Percentiles rank a stretch among this genome's conserved stretches.
These are phyloP conservation scores for Seiridium cupressi DNA, from an alignment of 2,329 filamentous ascomycete species.

Conservation along the genomic window DNA sequence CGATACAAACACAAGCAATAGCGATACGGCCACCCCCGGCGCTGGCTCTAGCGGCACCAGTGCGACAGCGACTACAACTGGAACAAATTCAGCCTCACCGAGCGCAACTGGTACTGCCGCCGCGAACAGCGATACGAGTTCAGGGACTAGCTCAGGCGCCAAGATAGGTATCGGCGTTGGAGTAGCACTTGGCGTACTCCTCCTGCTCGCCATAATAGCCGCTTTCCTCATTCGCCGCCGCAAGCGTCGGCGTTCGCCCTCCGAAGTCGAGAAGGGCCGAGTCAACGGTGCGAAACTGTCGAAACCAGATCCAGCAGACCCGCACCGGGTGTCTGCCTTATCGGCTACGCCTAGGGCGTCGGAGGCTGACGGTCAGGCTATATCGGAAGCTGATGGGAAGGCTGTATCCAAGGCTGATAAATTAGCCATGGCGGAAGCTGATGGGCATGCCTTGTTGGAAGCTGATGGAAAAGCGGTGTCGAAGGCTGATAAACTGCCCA, in stretches of 20 bases:
- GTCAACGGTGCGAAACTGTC: not conserved
- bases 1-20: not conserved
- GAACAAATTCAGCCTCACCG: not conserved
- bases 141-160: constrained; percentile 1
- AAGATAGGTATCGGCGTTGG: constrained; percentile 13
- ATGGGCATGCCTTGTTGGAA: not conserved
- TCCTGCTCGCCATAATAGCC: constrained; percentile 5
- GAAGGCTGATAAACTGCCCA: not conserved
- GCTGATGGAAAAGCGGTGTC: not conserved
- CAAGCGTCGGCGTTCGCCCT: not conserved
- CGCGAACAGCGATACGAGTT: not conserved
- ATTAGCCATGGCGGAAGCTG: constrained; percentile 5
- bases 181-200: constrained; percentile 7
- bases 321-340: not conserved
- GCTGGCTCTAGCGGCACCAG: not conserved
- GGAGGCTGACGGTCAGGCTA: constrained; percentile 7
- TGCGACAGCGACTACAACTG: not conserved
- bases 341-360: constrained; percentile 1
- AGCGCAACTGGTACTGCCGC: not conserved
- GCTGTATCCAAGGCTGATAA: not conserved
- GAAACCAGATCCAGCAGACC: not conserved
- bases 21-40: not conserved
- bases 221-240: not conserved
- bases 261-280: not conserved
- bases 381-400: constrained; percentile 7